A percentile compares a stretch with the other conserved stretches of the same genome.
Evolutionary conservation across 2,329 filamentous ascomycete genomes (phyloP).

Genomic region (Scleromitrula shiraiana): DNA sequence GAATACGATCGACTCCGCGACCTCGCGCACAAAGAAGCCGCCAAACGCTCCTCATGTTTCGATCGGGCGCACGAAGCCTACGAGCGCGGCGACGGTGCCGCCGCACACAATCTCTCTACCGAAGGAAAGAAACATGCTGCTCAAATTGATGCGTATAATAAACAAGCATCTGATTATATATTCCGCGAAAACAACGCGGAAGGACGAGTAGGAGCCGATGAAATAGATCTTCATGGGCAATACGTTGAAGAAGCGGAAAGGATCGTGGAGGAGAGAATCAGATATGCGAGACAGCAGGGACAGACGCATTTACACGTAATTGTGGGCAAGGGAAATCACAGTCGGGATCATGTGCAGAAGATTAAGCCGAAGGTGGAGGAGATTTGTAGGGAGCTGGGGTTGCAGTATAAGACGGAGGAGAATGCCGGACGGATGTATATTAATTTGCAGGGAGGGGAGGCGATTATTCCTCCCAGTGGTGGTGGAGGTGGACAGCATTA

Average conservation of each 20-base stretch:
- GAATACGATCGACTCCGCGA: slow-evolving; percentile 90
- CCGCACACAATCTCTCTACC: slow-evolving; percentile 73
- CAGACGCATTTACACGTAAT: slow-evolving; percentile 96
- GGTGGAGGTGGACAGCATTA: slow-evolving; percentile 15
- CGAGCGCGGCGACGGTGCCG: slow-evolving; percentile 68
- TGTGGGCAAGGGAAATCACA: slow-evolving; percentile 91
- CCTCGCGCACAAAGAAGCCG: slow-evolving; percentile 71
- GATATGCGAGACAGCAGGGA: slow-evolving; percentile 81
- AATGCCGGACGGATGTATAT: slow-evolving; percentile 79
- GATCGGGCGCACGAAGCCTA: slow-evolving; percentile 72
- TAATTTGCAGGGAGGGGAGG: slow-evolving; percentile 68
- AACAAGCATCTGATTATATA: slow-evolving; percentile 85
- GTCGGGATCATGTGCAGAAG: slow-evolving; percentile 73
- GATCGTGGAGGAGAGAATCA: slow-evolving; percentile 79
- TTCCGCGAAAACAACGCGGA: slow-evolving; percentile 89
- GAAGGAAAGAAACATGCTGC: slow-evolving; percentile 78
- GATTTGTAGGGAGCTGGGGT: slow-evolving; percentile 72
- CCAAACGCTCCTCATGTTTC: slow-evolving; percentile 71
- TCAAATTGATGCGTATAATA: slow-evolving; percentile 82
- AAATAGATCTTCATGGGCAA: slow-evolving; percentile 84
- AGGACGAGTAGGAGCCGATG: slow-evolving; percentile 67
- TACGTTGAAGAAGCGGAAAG: slow-evolving; percentile 92
- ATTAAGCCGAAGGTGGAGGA: slow-evolving; percentile 94
- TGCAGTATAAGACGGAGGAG: slow-evolving; percentile 85
- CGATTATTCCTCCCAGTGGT: slow-evolving; percentile 19